phyloP scores from a whole-genome alignment of 148 eudicot genomes.

The Nepenthes mirabilis region DNA sequence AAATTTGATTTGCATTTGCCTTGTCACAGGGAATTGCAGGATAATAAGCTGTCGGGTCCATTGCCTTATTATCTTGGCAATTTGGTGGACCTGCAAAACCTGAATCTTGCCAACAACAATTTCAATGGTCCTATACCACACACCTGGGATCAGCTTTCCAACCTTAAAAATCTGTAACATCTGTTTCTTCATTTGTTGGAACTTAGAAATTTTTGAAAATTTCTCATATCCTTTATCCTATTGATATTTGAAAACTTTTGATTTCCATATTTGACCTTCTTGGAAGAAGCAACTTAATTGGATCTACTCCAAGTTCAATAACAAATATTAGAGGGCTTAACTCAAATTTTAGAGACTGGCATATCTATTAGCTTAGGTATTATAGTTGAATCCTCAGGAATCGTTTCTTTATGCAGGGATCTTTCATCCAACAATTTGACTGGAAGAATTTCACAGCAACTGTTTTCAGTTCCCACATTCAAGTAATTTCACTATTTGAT shows the following conservation, averaged over 20 bases:
- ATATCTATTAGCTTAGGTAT: too few species aligned
- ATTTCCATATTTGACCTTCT: too few species aligned
- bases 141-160: slow-evolving; percentile 61
- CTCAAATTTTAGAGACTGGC: too few species aligned
- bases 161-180: slow-evolving; percentile 70
- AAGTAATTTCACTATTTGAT: slow-evolving; percentile 37
- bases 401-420: slow-evolving; percentile 38
- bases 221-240: not conserved
- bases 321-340: too few species aligned
- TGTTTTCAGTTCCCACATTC: slow-evolving; percentile 54
- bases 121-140: slow-evolving; percentile 68
- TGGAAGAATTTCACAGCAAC: slow-evolving; percentile 47
- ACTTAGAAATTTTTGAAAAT: not conserved
- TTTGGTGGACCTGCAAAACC: slow-evolving; percentile 45
- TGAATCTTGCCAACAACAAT: slow-evolving; percentile 61
- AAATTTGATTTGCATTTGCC: slow-evolving; percentile 1
- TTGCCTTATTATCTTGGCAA: slow-evolving; percentile 61
- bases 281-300: too few species aligned
- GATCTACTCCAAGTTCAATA: too few species aligned
- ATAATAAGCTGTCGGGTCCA: slow-evolving; percentile 62
- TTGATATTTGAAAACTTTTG: too few species aligned
- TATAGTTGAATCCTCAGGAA: not conserved
- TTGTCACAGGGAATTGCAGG: slow-evolving; percentile 61
- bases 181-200: not conserved
- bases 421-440: slow-evolving; percentile 63